A percentile compares a stretch with the other conserved stretches of the same genome.
phyloP scores from a whole-genome alignment of 2,329 filamentous ascomycete species.

The Cercospora nicotianae region DNA sequence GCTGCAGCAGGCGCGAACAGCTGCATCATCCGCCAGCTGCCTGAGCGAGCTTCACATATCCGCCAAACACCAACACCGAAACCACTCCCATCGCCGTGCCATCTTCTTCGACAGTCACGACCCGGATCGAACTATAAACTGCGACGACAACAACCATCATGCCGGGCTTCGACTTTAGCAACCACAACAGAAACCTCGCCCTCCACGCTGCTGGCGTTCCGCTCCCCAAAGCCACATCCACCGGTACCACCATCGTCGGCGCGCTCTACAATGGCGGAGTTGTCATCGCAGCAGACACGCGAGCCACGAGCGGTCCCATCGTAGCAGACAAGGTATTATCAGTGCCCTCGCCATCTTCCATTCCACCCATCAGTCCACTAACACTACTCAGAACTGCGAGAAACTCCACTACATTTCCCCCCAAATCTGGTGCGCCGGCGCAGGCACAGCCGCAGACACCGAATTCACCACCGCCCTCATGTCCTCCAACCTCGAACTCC shows the following conservation, averaged over 20 bases:
- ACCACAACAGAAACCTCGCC: constrained; percentile 98
- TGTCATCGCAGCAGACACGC: constrained; percentile 96
- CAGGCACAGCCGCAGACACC: constrained; percentile 95
- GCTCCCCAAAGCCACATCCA: constrained; percentile 95
- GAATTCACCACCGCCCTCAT: constrained; percentile 99
- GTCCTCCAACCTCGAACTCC: constrained; percentile 96
- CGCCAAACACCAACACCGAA: background rate
- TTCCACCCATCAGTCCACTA: constrained; percentile 12
- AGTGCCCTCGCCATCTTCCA: background rate
- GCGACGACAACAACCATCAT: constrained; percentile 52
- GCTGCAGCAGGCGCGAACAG: constrained; percentile 16
- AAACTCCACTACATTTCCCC: constrained; percentile 99
- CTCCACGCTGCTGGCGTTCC: constrained; percentile 92
- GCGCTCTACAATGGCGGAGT: constrained; percentile 96
- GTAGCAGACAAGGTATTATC: constrained; percentile 85
- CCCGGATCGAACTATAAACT: background rate
- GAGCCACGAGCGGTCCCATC: constrained; percentile 95
- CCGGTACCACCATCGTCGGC: constrained; percentile 97
- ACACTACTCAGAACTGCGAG: constrained; percentile 76
- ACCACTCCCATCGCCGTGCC: constrained; percentile 2
- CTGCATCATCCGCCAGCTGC: constrained; percentile 23
- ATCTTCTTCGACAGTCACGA: constrained; percentile 13
- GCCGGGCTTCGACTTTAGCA: constrained; percentile 98
- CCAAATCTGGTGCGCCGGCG: constrained; percentile 98
- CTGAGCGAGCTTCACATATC: constrained; percentile 4